Evolutionary conservation across 805 yeast species (phyloP), one percentile per base, ranked within the genome.

Genomic region (Starmera pachycereana): DNA sequence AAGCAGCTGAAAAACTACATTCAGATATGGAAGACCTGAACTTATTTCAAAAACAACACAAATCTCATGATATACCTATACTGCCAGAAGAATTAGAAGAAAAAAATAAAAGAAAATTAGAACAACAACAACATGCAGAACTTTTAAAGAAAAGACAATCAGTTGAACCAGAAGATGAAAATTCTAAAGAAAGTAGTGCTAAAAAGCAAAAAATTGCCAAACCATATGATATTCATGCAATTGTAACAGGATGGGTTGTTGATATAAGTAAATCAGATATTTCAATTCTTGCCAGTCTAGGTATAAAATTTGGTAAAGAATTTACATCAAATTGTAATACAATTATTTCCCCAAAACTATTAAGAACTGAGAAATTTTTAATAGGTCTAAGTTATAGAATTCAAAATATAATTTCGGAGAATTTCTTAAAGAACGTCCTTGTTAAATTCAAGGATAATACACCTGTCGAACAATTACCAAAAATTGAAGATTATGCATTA

Each of bases 331-430:
- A 61, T 7, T 53, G 64, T 1, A 73, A 76, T 50, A 59, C 74
- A 0, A 60, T 83, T 10, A 74, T 89, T 10, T 89, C 97, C 0
- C 96, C 97, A 1, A 76, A 76, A 44, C 68, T 82, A n/a, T 55
- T 83, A 50, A 67, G 97, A 47, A 90, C 97, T 0, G 95, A 83
- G 42, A 92, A 90, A 60, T 89, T 90, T 52, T 66, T 90, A 40
- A 71, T 73, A 34, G 76, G 88, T 16, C 61, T 88, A 38, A 74
- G 87, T 39, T 66, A 66, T 33, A 76, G 68, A 37, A 43, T 66
- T 9, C 58, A 62, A n/a, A 60, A 65, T 40, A 71, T 78, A 4
- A 48, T 83, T 1, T 71, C 74, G 29, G 85, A 88, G 0, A 52
- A 60, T 4, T 80, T 76, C 43, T 43, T 80, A 2, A 60, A 59